Percentiles rank a stretch among this genome's conserved stretches.
Evolutionary conservation across 2,329 filamentous ascomycete species (phyloP).

Genomic region (Rhynchosporium graminicola): DNA sequence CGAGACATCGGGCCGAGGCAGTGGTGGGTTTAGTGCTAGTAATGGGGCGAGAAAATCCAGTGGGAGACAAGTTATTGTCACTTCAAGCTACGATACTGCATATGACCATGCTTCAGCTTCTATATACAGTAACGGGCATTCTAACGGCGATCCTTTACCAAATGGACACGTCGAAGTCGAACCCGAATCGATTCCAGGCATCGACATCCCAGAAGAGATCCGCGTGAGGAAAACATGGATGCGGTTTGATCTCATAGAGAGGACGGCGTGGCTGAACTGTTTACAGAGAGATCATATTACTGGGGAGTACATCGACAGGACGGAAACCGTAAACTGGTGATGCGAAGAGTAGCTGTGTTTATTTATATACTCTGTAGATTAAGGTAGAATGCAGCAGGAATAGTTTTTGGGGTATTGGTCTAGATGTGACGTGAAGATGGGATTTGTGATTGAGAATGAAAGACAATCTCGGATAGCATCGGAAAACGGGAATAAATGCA

Average conservation of each 20-base stretch:
- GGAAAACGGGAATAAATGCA: too few species aligned
- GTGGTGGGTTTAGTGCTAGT: neutral
- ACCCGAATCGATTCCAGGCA: neutral
- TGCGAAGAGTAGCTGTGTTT: too few species aligned
- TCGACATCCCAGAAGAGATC: constrained; percentile 26
- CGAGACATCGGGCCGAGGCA: neutral
- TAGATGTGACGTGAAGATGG: too few species aligned
- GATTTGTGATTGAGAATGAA: too few species aligned
- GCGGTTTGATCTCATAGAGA: constrained; percentile 27
- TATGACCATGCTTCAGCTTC: neutral
- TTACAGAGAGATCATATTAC: constrained; percentile 27
- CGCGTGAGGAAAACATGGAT: constrained; percentile 27
- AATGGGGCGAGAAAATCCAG: neutral
- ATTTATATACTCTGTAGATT: too few species aligned
- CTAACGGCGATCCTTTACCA: neutral
- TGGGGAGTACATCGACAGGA: constrained; percentile 16
- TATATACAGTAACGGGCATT: neutral
- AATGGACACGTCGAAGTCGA: neutral
- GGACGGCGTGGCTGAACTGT: constrained; percentile 25
- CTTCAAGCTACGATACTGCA: neutral
- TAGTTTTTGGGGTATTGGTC: too few species aligned
- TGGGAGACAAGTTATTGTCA: constrained; percentile 5
- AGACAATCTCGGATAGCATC: too few species aligned
- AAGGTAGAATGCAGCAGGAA: too few species aligned
- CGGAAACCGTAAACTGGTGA: constrained; percentile 19